phyloP scores from a whole-genome alignment of 164 flowering plant genomes.

The Nymphaea colorata region DNA sequence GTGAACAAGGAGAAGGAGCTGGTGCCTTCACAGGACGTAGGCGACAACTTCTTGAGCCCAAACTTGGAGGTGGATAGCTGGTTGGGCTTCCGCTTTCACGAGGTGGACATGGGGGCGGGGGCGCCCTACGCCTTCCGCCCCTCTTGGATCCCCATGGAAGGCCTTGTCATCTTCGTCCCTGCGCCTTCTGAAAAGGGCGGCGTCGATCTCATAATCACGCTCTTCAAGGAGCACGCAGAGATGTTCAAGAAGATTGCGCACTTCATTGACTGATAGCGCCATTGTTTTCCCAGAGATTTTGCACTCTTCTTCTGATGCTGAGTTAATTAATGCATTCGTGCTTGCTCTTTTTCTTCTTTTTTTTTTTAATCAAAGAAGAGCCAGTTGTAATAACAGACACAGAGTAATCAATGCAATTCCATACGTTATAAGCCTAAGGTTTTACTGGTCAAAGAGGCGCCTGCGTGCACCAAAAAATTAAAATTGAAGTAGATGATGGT shows the following conservation, averaged over 20 bases:
- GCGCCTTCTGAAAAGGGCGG: background rate
- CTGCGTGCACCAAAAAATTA: too few species aligned
- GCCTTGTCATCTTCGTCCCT: slow-evolving; percentile 1
- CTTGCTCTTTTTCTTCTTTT: too few species aligned
- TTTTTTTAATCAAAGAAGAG: too few species aligned
- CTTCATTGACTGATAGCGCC: background rate
- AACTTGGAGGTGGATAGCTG: slow-evolving; percentile 8
- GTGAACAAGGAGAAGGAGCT: background rate
- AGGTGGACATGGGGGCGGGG: slow-evolving; percentile 1
- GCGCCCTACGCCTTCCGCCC: slow-evolving; percentile 1
- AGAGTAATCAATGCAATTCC: too few species aligned
- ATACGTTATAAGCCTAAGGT: too few species aligned
- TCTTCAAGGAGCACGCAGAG: slow-evolving; percentile 1
- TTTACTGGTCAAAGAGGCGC: too few species aligned
- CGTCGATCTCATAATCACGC: slow-evolving; percentile 1
- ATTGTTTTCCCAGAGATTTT: too few species aligned
- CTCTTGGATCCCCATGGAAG: slow-evolving; percentile 5
- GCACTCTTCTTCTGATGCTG: too few species aligned
- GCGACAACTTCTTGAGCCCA: background rate
- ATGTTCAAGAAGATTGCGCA: background rate
- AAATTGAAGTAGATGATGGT: too few species aligned
- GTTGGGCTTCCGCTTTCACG: slow-evolving; percentile 1
- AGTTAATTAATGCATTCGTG: too few species aligned
- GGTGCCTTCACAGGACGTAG: slow-evolving; percentile 1
- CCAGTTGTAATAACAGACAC: too few species aligned